Base-by-base conservation (phyloP, 2,329 filamentous ascomycete genomes). In the Botrytis sinoallii region DNA sequence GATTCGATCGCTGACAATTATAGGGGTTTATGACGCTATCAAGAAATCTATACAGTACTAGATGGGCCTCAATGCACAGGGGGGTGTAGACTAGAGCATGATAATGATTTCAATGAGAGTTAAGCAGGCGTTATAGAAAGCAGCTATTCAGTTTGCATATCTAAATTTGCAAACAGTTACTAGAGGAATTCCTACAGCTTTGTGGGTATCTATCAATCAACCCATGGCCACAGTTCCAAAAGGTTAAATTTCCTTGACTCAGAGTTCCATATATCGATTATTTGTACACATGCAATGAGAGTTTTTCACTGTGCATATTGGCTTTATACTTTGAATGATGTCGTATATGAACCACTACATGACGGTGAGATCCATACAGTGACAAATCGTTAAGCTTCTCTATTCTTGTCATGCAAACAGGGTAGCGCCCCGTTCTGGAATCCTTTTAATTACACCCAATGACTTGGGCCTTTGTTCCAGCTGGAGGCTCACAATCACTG, bases 11-110 rank as follows among this genome's bases (percentile, higher is more conserved):
- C 14, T 72, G 40, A 79, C 80, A 65, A 78, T 16, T 29, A 29
- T 71, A 81, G 81, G 81, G 66, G 76, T 82, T 14, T 82, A 82
- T 74, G 81, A 82, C 77, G 78, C 74, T 32, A 81, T 82, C 22
- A 82, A 81, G 74, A 76, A 77, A 61, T 73, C 77, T 10, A 73
- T 81, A 52, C 77, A 81, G 67, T 82, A 81, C 61, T 79, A 74
- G 67, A 70, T 55, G 42, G 25, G 6, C 20, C 20, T 57, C 40
- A 32, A 40, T 0, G 42, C 0, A 0, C 29, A 48, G 3, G 20
- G 20, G 20, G 35, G 20, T n/a, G 14, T 66, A 38, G 64, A 48
- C 40, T 35, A 59, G 48, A 69, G 40, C n/a, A 44, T 57, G 35
- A 57, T 57, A 42, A 69, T 32, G 48, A 69, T 18, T 57, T 57